Conservation (phyloP, 2,329 filamentous ascomycete species). For the Aspergillus pseudoterreus region DNA sequence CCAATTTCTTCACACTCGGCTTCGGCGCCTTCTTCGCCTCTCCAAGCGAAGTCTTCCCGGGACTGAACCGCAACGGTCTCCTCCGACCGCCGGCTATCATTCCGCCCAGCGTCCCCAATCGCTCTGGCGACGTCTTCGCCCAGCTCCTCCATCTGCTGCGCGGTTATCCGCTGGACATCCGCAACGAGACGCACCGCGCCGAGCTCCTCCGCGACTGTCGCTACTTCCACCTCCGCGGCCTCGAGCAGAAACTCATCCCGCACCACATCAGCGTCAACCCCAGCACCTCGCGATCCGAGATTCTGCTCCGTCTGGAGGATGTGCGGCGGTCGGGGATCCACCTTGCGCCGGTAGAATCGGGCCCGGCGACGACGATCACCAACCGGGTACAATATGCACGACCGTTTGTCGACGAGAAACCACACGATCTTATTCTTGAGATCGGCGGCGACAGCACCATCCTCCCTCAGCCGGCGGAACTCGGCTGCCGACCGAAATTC, state of each 20-base stretch:
- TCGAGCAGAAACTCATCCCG: slow-evolving; percentile 82
- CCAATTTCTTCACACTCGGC: slow-evolving; percentile 91
- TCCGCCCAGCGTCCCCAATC: slow-evolving; percentile 75
- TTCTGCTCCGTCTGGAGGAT: slow-evolving; percentile 75
- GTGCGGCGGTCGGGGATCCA: slow-evolving; percentile 82
- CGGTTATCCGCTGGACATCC: slow-evolving; percentile 77
- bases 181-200: slow-evolving; percentile 70
- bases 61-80: slow-evolving; percentile 71
- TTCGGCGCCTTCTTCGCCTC: slow-evolving; percentile 84
- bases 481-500: slow-evolving; percentile 63
- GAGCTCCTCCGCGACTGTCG: slow-evolving; percentile 79
- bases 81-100: slow-evolving; percentile 82
- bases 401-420: slow-evolving; percentile 74
- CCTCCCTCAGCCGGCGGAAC: slow-evolving; percentile 45
- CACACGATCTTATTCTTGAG: slow-evolving; percentile 75
- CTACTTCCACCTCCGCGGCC: slow-evolving; percentile 87
- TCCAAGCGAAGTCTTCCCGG: slow-evolving; percentile 78
- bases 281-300: slow-evolving; percentile 65
- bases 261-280: slow-evolving; percentile 75
- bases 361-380: slow-evolving; percentile 16
- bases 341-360: slow-evolving; percentile 50
- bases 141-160: slow-evolving; percentile 78
- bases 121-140: slow-evolving; percentile 77
- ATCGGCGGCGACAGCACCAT: slow-evolving; percentile 65
- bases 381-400: slow-evolving; percentile 75